These are phyloP conservation scores for Phytophthora agathidicida DNA, from an alignment of 352 stramenopile genomes.

Conservation along the genomic window DNA sequence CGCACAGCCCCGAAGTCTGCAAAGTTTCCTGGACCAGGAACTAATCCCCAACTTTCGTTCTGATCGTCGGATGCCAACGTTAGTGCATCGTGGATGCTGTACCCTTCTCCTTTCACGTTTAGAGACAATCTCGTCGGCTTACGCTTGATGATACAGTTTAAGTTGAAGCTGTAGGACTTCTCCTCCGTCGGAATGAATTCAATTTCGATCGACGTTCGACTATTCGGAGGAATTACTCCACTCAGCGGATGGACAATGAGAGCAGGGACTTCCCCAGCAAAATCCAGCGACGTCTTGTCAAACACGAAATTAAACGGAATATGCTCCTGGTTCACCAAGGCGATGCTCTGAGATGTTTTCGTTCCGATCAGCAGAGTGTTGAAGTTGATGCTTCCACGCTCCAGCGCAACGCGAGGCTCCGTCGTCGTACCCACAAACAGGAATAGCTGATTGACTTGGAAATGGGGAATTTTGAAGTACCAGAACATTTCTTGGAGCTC, in stretches of 20 bases:
- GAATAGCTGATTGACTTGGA: conserved; percentile 91
- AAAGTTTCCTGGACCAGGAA: conserved; percentile 39
- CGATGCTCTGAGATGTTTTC: conserved; percentile 85
- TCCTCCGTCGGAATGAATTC: conserved; percentile 92
- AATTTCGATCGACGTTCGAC: conserved; percentile 80
- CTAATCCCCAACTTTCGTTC: conserved; percentile 40
- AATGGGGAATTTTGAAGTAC: conserved; percentile 89
- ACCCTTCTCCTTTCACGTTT: conserved; percentile 96
- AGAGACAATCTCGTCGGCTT: conserved; percentile 92
- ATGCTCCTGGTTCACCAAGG: conserved; percentile 92
- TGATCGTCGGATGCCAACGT: conserved; percentile 46
- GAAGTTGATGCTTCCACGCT: conserved; percentile 92
- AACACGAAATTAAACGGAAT: conserved; percentile 96
- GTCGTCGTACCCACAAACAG: conserved; percentile 92
- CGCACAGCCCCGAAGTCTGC: conserved; percentile 91
- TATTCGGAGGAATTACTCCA: conserved; percentile 90
- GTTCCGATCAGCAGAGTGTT: conserved; percentile 91
- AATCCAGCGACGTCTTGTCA: conserved; percentile 88
- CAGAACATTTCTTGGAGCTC: conserved; percentile 93
- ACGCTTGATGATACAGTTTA: conserved; percentile 91
- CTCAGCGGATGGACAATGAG: conserved; percentile 88
- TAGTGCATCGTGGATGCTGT: conserved; percentile 90
- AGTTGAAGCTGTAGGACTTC: conserved; percentile 94
- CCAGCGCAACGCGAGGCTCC: conserved; percentile 90
- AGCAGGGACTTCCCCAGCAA: conserved; percentile 76